Percentiles rank a stretch among this genome's conserved stretches.
phyloP scores from a whole-genome alignment of 2,329 filamentous ascomycete species.

The Westerdykella aurantiaca region DNA sequence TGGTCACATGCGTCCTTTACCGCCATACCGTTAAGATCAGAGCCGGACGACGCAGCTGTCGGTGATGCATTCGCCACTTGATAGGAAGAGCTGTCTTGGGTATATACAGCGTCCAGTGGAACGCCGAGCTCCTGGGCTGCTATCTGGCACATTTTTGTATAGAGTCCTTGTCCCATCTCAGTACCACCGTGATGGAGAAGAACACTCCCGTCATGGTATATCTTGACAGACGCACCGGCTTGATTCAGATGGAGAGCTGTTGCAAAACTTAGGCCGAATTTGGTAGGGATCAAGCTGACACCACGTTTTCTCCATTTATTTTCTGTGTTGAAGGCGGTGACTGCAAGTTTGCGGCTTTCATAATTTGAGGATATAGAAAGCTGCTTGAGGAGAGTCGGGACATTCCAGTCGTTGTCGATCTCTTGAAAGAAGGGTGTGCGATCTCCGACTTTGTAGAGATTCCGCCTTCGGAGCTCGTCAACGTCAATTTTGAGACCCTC shows the following conservation, averaged over 20 bases:
- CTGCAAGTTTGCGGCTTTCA: constrained; percentile 58
- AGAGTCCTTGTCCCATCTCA: constrained; percentile 93
- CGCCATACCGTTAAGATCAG: constrained; percentile 90
- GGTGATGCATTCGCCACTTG: constrained; percentile 80
- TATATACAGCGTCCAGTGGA: constrained; percentile 74
- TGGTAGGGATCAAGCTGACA: constrained; percentile 78
- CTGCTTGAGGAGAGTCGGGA: constrained; percentile 86
- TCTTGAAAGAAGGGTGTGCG: constrained; percentile 85
- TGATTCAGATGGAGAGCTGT: constrained; percentile 93
- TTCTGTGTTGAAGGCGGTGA: constrained; percentile 70
- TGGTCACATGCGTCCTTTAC: constrained; percentile 87
- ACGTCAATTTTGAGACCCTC: constrained; percentile 80
- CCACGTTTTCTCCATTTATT: constrained; percentile 94
- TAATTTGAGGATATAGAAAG: constrained; percentile 71
- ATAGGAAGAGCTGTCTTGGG: constrained; percentile 86
- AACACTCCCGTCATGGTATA: constrained; percentile 90
- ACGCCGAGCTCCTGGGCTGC: constrained; percentile 85
- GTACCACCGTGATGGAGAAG: constrained; percentile 90
- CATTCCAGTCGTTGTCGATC: constrained; percentile 77
- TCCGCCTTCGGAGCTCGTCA: constrained; percentile 72
- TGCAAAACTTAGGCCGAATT: constrained; percentile 88
- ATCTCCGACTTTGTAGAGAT: constrained; percentile 73
- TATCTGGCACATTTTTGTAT: constrained; percentile 95
- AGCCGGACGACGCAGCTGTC: constrained; percentile 88
- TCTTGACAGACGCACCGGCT: constrained; percentile 84